Evolutionary conservation across 768 basidiomycete genomes (phyloP).

Genomic region (Pleurotus pulmonarius): DNA sequence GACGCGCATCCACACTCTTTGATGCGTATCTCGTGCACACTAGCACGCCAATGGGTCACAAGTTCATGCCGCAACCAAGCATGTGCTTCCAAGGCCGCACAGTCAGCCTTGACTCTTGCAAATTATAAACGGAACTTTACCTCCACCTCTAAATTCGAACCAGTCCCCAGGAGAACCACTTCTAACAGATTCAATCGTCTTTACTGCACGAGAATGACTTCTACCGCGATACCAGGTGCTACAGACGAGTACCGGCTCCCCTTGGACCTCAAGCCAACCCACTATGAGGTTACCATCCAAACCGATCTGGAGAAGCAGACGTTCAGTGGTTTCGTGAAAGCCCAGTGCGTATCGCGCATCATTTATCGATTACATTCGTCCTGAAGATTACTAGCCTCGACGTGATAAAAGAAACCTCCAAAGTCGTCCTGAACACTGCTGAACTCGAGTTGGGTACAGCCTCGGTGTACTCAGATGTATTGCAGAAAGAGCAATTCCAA

Average conservation of each 20-base stretch:
- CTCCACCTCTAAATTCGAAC: not conserved
- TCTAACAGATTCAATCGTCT: not conserved
- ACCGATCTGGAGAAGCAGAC: conserved; percentile 77
- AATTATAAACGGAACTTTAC: conserved; percentile 1
- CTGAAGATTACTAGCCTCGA: conserved; percentile 47
- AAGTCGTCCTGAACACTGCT: conserved; percentile 63
- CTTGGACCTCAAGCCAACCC: conserved; percentile 59
- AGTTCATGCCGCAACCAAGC: conserved; percentile 6
- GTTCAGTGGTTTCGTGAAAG: conserved; percentile 75
- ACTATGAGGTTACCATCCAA: conserved; percentile 76
- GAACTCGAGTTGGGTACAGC: conserved; percentile 56
- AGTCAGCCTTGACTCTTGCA: not conserved
- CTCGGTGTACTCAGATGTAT: conserved; percentile 52
- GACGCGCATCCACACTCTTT: conserved; percentile 7
- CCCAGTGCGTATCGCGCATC: conserved; percentile 43
- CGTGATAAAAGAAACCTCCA: conserved; percentile 55
- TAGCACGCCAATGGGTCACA: conserved; percentile 8
- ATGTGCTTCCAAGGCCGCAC: conserved; percentile 4
- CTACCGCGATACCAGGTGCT: conserved; percentile 15
- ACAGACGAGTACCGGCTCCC: conserved; percentile 59
- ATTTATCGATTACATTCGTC: not conserved
- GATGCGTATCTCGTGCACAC: conserved; percentile 8
- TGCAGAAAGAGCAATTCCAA: conserved; percentile 42
- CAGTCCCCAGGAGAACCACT: not conserved
- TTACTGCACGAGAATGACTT: conserved; percentile 21